phyloP scores from a whole-genome alignment of 2,329 filamentous ascomycete genomes.

The Emmonsiellopsis sp. region DNA sequence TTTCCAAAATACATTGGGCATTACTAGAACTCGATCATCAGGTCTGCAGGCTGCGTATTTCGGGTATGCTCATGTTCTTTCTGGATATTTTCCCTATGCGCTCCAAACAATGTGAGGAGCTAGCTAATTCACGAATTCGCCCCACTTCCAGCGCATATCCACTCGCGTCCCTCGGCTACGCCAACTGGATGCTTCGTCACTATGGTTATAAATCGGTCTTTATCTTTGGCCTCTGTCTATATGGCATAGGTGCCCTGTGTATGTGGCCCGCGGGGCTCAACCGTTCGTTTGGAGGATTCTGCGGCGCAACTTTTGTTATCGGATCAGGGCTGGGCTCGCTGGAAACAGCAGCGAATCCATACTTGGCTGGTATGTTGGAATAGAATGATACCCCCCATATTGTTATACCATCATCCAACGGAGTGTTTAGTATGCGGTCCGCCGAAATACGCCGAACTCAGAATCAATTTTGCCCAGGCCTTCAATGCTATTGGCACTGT shows the following conservation, averaged over 20 bases:
- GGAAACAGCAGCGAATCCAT: conserved; percentile 70
- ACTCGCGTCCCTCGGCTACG: conserved; percentile 44
- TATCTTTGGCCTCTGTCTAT: conserved; percentile 61
- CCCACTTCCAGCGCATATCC: conserved; percentile 37
- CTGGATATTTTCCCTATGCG: background rate
- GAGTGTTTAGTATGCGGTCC: conserved; percentile 54
- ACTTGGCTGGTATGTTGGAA: conserved; percentile 45
- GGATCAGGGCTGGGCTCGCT: conserved; percentile 64
- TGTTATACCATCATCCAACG: background rate
- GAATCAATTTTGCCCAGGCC: conserved; percentile 67
- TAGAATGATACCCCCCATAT: background rate
- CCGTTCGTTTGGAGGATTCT: conserved; percentile 65
- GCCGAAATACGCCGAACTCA: conserved; percentile 62
- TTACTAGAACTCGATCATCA: conserved; percentile 48
- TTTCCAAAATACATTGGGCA: conserved; percentile 48
- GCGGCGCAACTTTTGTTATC: conserved; percentile 60
- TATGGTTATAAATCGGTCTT: conserved; percentile 76
- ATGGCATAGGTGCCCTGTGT: conserved; percentile 65
- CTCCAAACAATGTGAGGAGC: background rate
- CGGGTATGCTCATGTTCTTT: conserved; percentile 33
- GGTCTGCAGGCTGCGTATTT: conserved; percentile 58
- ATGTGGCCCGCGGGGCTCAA: conserved; percentile 76
- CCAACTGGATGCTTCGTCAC: conserved; percentile 54
- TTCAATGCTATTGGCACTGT: conserved; percentile 70
- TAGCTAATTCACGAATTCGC: no score